Conservation (phyloP, 2,329 filamentous ascomycete genomes). For the Parasarocladium wereldwijsianum region DNA sequence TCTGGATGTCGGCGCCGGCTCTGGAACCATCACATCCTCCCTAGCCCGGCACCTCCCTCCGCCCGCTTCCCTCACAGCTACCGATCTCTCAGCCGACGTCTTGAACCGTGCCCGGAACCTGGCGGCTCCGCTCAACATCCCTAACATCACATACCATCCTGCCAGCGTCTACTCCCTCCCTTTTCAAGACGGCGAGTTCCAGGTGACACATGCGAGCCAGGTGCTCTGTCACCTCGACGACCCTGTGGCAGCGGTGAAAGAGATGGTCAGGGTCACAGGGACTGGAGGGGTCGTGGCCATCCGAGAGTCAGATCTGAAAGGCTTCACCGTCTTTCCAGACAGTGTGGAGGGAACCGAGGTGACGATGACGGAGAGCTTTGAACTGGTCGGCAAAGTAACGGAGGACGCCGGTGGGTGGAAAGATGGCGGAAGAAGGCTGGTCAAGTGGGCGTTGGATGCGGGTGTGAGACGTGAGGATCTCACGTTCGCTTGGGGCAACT, state of each 20-base stretch:
- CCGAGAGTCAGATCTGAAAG: conserved; percentile 15
- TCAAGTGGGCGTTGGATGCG: conserved; percentile 13
- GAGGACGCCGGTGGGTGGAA: conserved; percentile 12
- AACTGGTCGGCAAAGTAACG: conserved; percentile 9
- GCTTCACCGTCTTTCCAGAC: conserved; percentile 16
- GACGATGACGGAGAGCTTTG: conserved; percentile 12
- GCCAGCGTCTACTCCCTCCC: conserved; percentile 19
- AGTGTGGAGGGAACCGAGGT: no score
- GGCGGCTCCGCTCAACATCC: conserved; percentile 10
- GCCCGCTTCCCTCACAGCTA: conserved; percentile 19
- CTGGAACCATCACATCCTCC: conserved; percentile 31
- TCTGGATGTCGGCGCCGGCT: conserved; percentile 33
- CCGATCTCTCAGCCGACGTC: conserved; percentile 17
- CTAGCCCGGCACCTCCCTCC: conserved; percentile 24
- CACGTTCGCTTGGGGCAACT: conserved; percentile 13
- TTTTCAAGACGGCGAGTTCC: conserved; percentile 23
- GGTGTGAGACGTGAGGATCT: conserved; percentile 11
- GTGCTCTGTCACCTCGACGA: conserved; percentile 25
- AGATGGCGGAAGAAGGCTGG: conserved; percentile 13
- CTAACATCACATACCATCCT: conserved; percentile 13
- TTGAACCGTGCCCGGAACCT: conserved; percentile 12
- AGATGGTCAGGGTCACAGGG: conserved; percentile 27
- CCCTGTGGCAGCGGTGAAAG: conserved; percentile 18
- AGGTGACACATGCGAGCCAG: conserved; percentile 27
- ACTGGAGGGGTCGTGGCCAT: conserved; percentile 26